phyloP scores from a whole-genome alignment of 345 rosid species.

The Capsella bursapastoris region DNA sequence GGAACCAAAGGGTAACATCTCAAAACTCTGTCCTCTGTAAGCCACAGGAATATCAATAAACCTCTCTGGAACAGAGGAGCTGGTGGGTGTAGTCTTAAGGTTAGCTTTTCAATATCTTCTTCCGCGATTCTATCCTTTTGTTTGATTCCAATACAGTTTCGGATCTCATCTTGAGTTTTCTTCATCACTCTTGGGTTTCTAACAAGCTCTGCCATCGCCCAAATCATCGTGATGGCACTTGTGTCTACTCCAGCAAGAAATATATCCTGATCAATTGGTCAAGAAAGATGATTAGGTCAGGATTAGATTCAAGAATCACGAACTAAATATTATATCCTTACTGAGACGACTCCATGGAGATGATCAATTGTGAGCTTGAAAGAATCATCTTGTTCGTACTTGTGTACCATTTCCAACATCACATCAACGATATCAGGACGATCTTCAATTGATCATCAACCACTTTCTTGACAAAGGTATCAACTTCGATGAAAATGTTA shows the following conservation, averaged over 20 bases:
- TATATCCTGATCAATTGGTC: slow-evolving; percentile 7
- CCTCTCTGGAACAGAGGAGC: slow-evolving; percentile 49
- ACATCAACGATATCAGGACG: slow-evolving; percentile 33
- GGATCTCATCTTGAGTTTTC: slow-evolving; percentile 19
- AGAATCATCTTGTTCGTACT: slow-evolving; percentile 9
- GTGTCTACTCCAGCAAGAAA: slow-evolving; percentile 38
- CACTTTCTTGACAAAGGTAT: slow-evolving; percentile 22
- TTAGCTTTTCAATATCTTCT: slow-evolving; percentile 48
- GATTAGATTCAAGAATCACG: neutral
- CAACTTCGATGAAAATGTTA: neutral
- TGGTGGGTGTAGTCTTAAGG: slow-evolving; percentile 47
- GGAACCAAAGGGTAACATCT: slow-evolving; percentile 35
- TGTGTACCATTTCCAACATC: neutral
- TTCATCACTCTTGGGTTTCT: slow-evolving; percentile 29
- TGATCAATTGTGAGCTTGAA: slow-evolving; percentile 34
- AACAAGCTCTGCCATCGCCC: slow-evolving; percentile 34
- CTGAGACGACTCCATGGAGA: slow-evolving; percentile 21
- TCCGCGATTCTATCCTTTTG: slow-evolving; percentile 35
- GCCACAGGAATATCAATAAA: slow-evolving; percentile 19
- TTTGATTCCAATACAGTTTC: slow-evolving; percentile 30
- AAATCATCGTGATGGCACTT: slow-evolving; percentile 22
- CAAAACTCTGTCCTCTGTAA: slow-evolving; percentile 26
- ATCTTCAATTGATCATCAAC: slow-evolving; percentile 31
- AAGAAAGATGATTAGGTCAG: neutral
- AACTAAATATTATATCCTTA: neutral